Evolutionary conservation across 257 asterid genomes (phyloP).

Genomic region (Vinca minor): DNA sequence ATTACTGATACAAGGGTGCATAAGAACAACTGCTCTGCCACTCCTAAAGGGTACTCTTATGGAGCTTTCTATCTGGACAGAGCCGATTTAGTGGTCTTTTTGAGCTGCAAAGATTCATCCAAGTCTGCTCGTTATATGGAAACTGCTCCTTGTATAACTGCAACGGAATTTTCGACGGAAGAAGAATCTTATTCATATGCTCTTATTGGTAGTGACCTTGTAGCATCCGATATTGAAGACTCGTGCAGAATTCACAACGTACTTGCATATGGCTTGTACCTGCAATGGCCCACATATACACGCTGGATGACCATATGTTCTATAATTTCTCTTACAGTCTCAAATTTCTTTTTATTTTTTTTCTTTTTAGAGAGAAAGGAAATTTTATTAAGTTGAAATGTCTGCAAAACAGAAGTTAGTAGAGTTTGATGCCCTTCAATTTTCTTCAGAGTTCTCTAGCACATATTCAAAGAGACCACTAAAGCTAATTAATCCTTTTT

Average conservation of each 20-base stretch:
- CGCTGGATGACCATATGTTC: too few relatives aligned
- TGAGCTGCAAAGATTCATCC: not conserved
- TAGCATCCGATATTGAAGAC: slow-evolving; percentile 11
- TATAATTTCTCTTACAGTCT: too few relatives aligned
- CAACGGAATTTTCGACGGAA: not conserved
- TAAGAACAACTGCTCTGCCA: slow-evolving; percentile 7
- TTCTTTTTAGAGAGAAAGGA: too few relatives aligned
- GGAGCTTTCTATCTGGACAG: not conserved
- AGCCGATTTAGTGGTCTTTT: not conserved
- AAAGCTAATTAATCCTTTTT: too few relatives aligned
- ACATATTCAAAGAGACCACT: too few relatives aligned
- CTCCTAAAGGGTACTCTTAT: not conserved
- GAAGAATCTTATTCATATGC: not conserved
- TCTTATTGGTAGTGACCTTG: not conserved
- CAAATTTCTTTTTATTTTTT: too few relatives aligned
- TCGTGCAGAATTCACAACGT: slow-evolving; percentile 5
- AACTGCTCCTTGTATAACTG: not conserved
- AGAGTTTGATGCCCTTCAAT: too few relatives aligned
- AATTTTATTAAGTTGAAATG: too few relatives aligned
- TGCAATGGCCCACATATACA: not conserved
- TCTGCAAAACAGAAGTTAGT: too few relatives aligned
- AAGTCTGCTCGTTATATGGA: not conserved
- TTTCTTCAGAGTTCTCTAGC: too few relatives aligned
- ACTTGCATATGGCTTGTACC: not conserved
- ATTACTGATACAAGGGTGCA: not conserved